phyloP scores from a whole-genome alignment of 2,329 filamentous ascomycete genomes.

The Pyrenophora teres region DNA sequence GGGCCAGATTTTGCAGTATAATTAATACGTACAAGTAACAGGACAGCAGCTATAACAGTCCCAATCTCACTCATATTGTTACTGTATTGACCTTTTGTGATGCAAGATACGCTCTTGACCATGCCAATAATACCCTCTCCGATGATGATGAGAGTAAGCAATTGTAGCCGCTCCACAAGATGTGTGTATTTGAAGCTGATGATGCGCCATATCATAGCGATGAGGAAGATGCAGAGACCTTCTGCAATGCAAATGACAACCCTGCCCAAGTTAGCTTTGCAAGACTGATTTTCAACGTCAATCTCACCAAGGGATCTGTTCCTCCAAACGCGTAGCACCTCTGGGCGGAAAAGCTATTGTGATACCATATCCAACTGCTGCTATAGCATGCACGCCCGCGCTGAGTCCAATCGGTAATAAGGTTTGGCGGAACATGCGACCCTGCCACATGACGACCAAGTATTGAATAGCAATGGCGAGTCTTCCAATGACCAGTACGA shows the following conservation, averaged over 20 bases:
- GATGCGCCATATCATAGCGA: conserved; percentile 51
- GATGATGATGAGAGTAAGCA: conserved; percentile 66
- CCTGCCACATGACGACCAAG: conserved; percentile 29
- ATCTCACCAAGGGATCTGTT: conserved; percentile 26
- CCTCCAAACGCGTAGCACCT: conserved; percentile 14
- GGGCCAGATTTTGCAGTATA: too few relatives aligned
- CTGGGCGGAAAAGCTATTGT: conserved; percentile 19
- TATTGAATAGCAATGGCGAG: conserved; percentile 26
- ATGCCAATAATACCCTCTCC: conserved; percentile 66
- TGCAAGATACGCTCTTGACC: conserved; percentile 44
- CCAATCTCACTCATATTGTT: conserved; percentile 28
- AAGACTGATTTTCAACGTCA: background rate
- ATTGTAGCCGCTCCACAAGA: conserved; percentile 62
- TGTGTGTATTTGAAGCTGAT: conserved; percentile 64
- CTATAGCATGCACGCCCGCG: conserved; percentile 17
- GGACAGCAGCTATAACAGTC: conserved; percentile 25
- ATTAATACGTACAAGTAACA: conserved; percentile 16
- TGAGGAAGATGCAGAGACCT: conserved; percentile 27
- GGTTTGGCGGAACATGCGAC: conserved; percentile 26
- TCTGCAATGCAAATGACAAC: conserved; percentile 26
- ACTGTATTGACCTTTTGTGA: conserved; percentile 25
- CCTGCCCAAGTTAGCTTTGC: conserved; percentile 14
- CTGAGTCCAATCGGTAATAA: conserved; percentile 25
- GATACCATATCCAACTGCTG: conserved; percentile 21
- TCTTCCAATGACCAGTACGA: conserved; percentile 26